Conservation (phyloP, 2,329 filamentous ascomycete species). For the Colletotrichum euphorbiae region DNA sequence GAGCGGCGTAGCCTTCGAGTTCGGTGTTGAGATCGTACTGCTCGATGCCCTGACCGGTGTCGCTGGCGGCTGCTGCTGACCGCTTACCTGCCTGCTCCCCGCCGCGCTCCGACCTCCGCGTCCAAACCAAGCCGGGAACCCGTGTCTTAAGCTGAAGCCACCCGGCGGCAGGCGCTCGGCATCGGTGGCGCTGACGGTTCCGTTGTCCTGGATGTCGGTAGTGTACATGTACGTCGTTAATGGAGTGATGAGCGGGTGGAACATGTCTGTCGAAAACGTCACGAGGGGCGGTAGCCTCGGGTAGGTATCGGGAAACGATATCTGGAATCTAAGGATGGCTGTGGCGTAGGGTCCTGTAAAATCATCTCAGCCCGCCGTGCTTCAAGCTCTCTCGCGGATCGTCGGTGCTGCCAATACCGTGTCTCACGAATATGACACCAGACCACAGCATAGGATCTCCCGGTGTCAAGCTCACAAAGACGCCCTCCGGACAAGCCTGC, state of each 20-base stretch:
- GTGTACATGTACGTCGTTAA: constrained; percentile 96
- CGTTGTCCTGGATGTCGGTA: constrained; percentile 78
- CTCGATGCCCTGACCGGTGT: constrained; percentile 43
- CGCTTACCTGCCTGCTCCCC: constrained; percentile 55
- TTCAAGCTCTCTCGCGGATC: background rate
- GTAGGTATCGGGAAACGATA: constrained; percentile 86
- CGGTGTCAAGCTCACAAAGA: constrained; percentile 87
- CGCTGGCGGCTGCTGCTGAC: constrained; percentile 49
- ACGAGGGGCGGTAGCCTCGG: constrained; percentile 84
- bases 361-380: constrained; percentile 23
- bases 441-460: constrained; percentile 87
- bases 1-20: constrained; percentile 45
- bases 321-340: constrained; percentile 88
- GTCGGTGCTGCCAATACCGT: constrained; percentile 67
- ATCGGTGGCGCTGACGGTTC: constrained; percentile 85
- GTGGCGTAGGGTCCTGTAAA: constrained; percentile 84
- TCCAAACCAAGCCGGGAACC: constrained; percentile 92
- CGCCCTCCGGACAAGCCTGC: constrained; percentile 83
- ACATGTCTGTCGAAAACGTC: constrained; percentile 91
- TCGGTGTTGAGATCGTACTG: constrained; percentile 47
- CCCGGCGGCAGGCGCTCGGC: constrained; percentile 87
- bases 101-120: constrained; percentile 59
- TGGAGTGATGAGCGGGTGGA: constrained; percentile 92
- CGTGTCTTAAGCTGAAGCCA: constrained; percentile 89
- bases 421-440: constrained; percentile 90